Base-by-base conservation (phyloP, 345 rosid genomes). In the Citrus reticulata region DNA sequence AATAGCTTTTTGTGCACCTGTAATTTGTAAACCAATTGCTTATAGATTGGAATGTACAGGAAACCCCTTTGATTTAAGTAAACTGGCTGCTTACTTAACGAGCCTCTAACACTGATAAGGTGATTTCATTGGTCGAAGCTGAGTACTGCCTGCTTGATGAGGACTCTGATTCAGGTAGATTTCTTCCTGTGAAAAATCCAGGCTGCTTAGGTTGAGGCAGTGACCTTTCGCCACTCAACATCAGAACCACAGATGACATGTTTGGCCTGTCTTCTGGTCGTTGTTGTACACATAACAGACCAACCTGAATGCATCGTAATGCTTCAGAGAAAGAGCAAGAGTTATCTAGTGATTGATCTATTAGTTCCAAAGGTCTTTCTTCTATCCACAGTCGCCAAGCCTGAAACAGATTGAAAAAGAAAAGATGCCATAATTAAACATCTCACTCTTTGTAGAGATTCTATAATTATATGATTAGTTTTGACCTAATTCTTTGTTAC, bases 381-480 rank as follows among this genome's bases (percentile, higher is more conserved):
- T 84, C 84, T 71, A 30, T 81, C 30, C 60, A 72, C 42, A 84
- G 72, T 60, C 37, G 64, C 85, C 85, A 85, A 54, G 87, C 83
- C 87, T 82, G 76, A 70, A 27, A 49, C 40, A 29, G 2, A 19
- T 29, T 10, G 27, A 17, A 13, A 19, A 54, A 54, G 2, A 5
- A 14, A 54, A 54, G 19, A 54, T 5, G 7, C 19, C 58, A 17
- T 19, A 51, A 51, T 3, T 19, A 54, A 54, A 54, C 58, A 54
- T 54, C 22, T 54, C 58, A 54, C 6, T 1, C 7, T 17, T 54
- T 17, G 0, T 5, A 54, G 7, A 54, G 58, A 20, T 17, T 32
- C n/a, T 11, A 46, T 46, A 46, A 46, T 46, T 46, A 46, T 14
- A 46, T 46, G 51, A 46, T 46, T 46, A 46, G 17, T 46, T 46